Evolutionary conservation across 2,329 filamentous ascomycete species (phyloP), one percentile per base, ranked within the genome.

Genomic region (Penicillium sp.): DNA sequence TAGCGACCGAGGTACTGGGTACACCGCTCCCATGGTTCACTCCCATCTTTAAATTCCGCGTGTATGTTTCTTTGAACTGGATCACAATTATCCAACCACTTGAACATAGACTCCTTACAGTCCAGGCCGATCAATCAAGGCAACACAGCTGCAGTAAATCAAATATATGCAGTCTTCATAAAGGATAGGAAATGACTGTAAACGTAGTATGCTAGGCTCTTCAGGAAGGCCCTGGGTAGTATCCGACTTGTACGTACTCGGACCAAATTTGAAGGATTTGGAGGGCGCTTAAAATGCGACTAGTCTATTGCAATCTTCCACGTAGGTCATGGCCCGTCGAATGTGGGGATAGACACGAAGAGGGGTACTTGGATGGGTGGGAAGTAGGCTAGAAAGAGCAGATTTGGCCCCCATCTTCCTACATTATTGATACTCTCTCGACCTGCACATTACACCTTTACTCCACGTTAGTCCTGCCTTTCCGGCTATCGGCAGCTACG

Each of bases 11-110:
- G 46, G 46, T 35, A 6, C 28, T 51, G 46, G 46, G 30, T 33
- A 51, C 46, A 22, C 46, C 46, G 46, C 46, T 51, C 46, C 46
- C 46, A 51, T 51, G 46, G 46, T 51, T 30, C 45, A 28, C 45
- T 51, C 28, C 28, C 26, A 51, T 51, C 19, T n/a, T 22, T 51
- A 51, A 35, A 13, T 51, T 16, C n/a, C n/a, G 22, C 10, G 46
- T 10, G 46, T 10, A 30, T 28, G 13, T 16, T n/a, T n/a, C 10
- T 35, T 33, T 6, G 10, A 33, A 33, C 30, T 33, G 30, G 22
- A 30, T 6, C 6, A 48, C 11, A 48, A 28, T 8, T 25, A 33
- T 30, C 6, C 8, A 28, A 33, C 16, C 19, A 28, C 13, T 8
- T 28, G 25, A 48, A 48, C 25, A 28, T 30, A n/a, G 16, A 49